These are phyloP conservation scores for Porodaedalea pini DNA, from an alignment of 1,284 basidiomycete genomes.

Conservation along the genomic window DNA sequence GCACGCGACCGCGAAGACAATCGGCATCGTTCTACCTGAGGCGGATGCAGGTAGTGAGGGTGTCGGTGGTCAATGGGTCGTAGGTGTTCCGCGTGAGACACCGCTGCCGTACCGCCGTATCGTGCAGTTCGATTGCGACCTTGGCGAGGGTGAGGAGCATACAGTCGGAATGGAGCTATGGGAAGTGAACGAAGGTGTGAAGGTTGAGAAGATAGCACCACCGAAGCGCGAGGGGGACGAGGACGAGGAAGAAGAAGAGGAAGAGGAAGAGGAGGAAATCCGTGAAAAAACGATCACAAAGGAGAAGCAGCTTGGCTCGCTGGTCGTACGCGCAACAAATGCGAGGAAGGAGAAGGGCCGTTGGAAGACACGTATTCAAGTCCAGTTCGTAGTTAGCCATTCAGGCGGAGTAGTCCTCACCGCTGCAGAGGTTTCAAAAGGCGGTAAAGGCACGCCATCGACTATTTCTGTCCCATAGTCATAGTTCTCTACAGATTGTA, in stretches of 20 bases:
- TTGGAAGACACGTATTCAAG: slow-evolving; percentile 54
- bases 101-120: slow-evolving; percentile 76
- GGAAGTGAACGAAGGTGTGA: slow-evolving; percentile 82
- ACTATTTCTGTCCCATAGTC: slow-evolving; percentile 21
- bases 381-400: slow-evolving; percentile 58
- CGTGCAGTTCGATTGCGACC: slow-evolving; percentile 66
- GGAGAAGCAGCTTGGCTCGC: slow-evolving; percentile 53
- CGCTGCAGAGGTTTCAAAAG: slow-evolving; percentile 45
- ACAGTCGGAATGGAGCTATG: slow-evolving; percentile 78
- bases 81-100: slow-evolving; percentile 69
- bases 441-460: slow-evolving; percentile 31
- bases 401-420: slow-evolving; percentile 51
- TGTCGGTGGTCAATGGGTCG: slow-evolving; percentile 61
- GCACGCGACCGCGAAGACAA: slow-evolving; percentile 60
- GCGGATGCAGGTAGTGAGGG: slow-evolving; percentile 37
- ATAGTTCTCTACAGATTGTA: not conserved
- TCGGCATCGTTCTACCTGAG: slow-evolving; percentile 81
- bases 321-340: slow-evolving; percentile 46
- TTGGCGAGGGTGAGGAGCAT: slow-evolving; percentile 43
- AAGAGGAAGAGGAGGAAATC: slow-evolving; percentile 47
- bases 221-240: slow-evolving; percentile 48
- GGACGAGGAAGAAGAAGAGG: slow-evolving; percentile 54
- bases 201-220: slow-evolving; percentile 63
- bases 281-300: slow-evolving; percentile 68
- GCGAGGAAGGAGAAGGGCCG: slow-evolving; percentile 47